Percentiles rank a stretch among this genome's conserved stretches.
These are phyloP conservation scores for Nigrospora sphaerica DNA, from an alignment of 2,329 filamentous ascomycete genomes.

Conservation along the genomic window DNA sequence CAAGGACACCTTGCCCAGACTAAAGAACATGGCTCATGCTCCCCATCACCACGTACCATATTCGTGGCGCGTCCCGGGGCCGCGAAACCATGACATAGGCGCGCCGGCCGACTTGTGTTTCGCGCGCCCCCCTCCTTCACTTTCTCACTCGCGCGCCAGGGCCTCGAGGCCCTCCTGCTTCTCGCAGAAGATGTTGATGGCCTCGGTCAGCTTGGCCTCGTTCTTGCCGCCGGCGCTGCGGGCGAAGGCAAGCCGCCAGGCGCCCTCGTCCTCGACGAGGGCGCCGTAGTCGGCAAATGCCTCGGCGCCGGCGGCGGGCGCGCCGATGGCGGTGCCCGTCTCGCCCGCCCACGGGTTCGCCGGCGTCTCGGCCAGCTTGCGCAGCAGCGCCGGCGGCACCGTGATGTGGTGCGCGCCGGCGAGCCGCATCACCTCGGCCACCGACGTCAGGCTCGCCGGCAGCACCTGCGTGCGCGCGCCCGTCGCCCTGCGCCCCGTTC, in stretches of 20 bases:
- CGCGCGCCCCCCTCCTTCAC: too few relatives aligned
- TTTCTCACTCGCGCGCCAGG: slow-evolving; percentile 7
- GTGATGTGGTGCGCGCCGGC: slow-evolving; percentile 54
- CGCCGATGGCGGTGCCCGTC: slow-evolving; percentile 19
- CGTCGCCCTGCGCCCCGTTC: slow-evolving; percentile 8
- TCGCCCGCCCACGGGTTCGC: slow-evolving; percentile 21
- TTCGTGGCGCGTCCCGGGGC: too few relatives aligned
- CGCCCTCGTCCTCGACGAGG: slow-evolving; percentile 31
- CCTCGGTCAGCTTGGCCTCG: slow-evolving; percentile 44
- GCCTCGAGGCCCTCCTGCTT: slow-evolving; percentile 46
- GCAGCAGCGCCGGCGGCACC: slow-evolving; percentile 45
- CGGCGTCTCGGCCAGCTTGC: slow-evolving; percentile 32
- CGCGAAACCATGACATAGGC: too few relatives aligned
- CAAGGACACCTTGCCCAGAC: too few relatives aligned
- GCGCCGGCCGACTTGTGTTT: too few relatives aligned
- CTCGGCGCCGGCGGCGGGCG: slow-evolving; percentile 4
- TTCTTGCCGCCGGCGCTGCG: slow-evolving; percentile 36
- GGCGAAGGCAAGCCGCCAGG: slow-evolving; percentile 43
- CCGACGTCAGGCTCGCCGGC: slow-evolving; percentile 49
- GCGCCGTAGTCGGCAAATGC: slow-evolving; percentile 7
- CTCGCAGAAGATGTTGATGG: slow-evolving; percentile 51
- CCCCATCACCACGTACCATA: too few relatives aligned
- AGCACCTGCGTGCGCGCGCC: slow-evolving; percentile 41
- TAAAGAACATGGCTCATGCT: too few relatives aligned
- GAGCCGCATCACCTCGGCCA: slow-evolving; percentile 50